These are phyloP conservation scores for Penicillium daleae DNA, from an alignment of 495 filamentous ascomycete genomes.

Conservation along the genomic window DNA sequence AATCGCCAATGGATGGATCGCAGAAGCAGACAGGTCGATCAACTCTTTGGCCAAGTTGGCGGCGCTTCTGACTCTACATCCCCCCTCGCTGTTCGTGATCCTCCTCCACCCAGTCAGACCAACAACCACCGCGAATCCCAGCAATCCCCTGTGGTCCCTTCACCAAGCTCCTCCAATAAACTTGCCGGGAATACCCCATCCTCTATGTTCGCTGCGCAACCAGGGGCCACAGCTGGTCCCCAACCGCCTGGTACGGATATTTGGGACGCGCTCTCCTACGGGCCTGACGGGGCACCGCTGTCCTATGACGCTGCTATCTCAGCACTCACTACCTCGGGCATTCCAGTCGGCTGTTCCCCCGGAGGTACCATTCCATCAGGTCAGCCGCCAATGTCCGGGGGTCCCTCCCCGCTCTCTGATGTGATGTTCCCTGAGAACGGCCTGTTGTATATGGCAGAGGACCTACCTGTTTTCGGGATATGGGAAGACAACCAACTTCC, in stretches of 20 bases:
- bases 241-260: slow-evolving; percentile 30
- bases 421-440: slow-evolving; percentile 47
- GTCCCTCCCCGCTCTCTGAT: slow-evolving; percentile 45
- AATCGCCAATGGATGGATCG: slow-evolving; percentile 42
- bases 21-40: slow-evolving; percentile 44
- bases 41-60: slow-evolving; percentile 46
- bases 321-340: slow-evolving; percentile 51
- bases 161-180: slow-evolving; percentile 36
- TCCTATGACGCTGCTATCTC: slow-evolving; percentile 52
- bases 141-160: slow-evolving; percentile 22
- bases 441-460: slow-evolving; percentile 47
- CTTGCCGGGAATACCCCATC: slow-evolving; percentile 14
- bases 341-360: slow-evolving; percentile 46
- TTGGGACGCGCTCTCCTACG: slow-evolving; percentile 40
- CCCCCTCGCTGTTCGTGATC: slow-evolving; percentile 23
- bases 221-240: slow-evolving; percentile 15
- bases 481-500: slow-evolving; percentile 37
- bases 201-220: slow-evolving; percentile 19
- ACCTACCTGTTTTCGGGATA: slow-evolving; percentile 43
- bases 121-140: slow-evolving; percentile 15
- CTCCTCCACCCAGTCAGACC: slow-evolving; percentile 17
- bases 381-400: slow-evolving; percentile 20
- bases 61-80: slow-evolving; percentile 21
- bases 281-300: slow-evolving; percentile 27
- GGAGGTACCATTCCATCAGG: slow-evolving; percentile 41